A percentile compares a stretch with the other conserved stretches of the same genome.
Evolutionary conservation across 176 grass and related monocot genomes (phyloP).

Genomic region (Olyra latifolia): DNA sequence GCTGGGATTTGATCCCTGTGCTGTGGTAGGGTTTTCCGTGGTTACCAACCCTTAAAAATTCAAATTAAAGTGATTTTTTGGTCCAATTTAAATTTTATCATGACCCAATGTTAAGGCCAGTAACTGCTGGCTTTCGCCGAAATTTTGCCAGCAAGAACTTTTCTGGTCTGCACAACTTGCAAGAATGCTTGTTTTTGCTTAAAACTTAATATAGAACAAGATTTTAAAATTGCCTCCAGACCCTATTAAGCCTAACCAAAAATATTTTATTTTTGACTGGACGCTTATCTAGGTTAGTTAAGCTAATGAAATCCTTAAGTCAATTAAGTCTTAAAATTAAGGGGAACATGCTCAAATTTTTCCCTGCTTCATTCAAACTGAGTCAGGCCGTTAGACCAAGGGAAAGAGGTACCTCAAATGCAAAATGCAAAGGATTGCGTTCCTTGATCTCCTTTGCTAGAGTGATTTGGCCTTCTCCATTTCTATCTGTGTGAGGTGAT

Average conservation of each 20-base stretch:
- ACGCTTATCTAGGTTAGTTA: neutral
- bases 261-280: slow-evolving; percentile 5
- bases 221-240: neutral
- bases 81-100: too few species aligned
- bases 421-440: slow-evolving; percentile 70
- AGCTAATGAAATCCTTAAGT: neutral
- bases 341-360: neutral
- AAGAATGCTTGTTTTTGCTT: neutral
- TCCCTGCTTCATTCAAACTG: neutral
- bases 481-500: slow-evolving; percentile 50
- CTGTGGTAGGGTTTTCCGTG: too few species aligned
- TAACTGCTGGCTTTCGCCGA: too few species aligned
- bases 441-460: slow-evolving; percentile 81
- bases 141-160: too few species aligned
- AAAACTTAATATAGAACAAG: neutral
- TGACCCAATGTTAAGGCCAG: too few species aligned
- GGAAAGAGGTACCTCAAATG: slow-evolving; percentile 64
- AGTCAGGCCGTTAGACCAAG: neutral
- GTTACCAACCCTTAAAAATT: too few species aligned
- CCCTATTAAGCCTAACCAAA: neutral
- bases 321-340: neutral
- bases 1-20: too few species aligned
- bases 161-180: neutral
- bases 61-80: too few species aligned
- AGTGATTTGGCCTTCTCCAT: slow-evolving; percentile 37